A percentile compares a stretch with the other conserved stretches of the same genome.
Evolutionary conservation across 2,329 filamentous ascomycete genomes (phyloP).

Genomic region (Sporothrix pseudoabietina): DNA sequence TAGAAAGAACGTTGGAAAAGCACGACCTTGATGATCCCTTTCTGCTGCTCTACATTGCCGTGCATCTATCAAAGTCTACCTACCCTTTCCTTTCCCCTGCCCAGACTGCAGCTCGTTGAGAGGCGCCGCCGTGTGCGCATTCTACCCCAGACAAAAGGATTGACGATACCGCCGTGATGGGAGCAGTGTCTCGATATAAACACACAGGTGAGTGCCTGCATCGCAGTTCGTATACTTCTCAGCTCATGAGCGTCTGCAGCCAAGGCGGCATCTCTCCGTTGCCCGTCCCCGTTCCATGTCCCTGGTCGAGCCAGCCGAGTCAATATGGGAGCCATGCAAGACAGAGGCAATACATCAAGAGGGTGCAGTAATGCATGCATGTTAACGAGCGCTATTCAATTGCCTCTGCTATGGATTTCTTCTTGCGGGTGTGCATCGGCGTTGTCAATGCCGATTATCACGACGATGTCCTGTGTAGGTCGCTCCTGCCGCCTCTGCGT

Average conservation of each 20-base stretch:
- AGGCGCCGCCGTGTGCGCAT: not conserved
- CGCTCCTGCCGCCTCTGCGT: not conserved
- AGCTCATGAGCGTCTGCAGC: not conserved
- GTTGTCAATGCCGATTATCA: not conserved
- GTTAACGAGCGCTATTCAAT: constrained; percentile 2
- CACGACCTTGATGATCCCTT: not conserved
- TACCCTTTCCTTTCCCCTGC: constrained; percentile 13
- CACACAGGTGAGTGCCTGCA: not conserved
- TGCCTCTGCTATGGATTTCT: not conserved
- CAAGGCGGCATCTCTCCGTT: not conserved
- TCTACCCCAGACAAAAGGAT: constrained; percentile 9
- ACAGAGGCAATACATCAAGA: not conserved
- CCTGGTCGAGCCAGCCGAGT: constrained; percentile 18
- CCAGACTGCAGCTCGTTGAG: constrained; percentile 13
- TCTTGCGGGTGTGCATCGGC: not conserved
- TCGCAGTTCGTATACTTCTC: not conserved
- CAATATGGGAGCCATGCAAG: not conserved
- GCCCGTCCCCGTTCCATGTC: constrained; percentile 20
- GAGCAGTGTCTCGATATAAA: not conserved
- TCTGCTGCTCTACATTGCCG: not conserved
- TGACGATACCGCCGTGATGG: constrained; percentile 1
- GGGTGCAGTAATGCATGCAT: not conserved
- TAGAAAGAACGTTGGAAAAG: not conserved
- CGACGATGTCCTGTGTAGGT: not conserved
- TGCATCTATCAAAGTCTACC: not conserved